Base-by-base conservation (phyloP, 2,329 filamentous ascomycete species). In the Diaporthe velutina region DNA sequence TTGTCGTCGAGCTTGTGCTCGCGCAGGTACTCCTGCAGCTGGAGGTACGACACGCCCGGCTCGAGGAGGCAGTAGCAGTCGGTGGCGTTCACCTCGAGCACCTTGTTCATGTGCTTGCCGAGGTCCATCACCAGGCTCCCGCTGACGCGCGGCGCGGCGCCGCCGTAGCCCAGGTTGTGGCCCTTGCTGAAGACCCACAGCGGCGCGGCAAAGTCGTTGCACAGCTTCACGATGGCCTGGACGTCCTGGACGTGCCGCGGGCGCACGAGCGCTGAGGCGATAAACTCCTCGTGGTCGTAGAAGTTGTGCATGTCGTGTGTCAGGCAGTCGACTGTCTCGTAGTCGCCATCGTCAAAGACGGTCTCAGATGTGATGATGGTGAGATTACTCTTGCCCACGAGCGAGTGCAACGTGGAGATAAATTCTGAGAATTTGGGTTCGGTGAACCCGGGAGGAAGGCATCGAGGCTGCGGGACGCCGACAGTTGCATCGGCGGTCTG, bases 31-130 rank as follows among this genome's bases (percentile, higher is more conserved):
- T 89, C 83, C 75, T 90, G 84, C 10, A 91, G 81, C 38, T 84
- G 84, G 72, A 86, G 85, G 77, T 86, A 90, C 0, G 88, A 87
- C 0, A 91, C 89, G 1, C 89, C 89, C 0, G 89, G 89, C 78
- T 91, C 89, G 6, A 91, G 84, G 0, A 91, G 80, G 55, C 84
- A 87, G 72, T 84, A 88, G 28, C 86, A 87, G 55, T 84, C 85
- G 22, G 88, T 85, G 0, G 83, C 83, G 77, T 89, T 86, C 19
- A 91, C 84, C 50, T 88, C 83, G 12, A 91, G 78, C 12, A 91
- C 84, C 77, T 83, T 84, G 78, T 88, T 86, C 88, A 91, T 89
- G 54, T 87, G 83, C 52, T 80, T 84, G 4, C 88, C 88, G n/a
- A 90, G 82, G 75, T 90, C 87, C 28, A 90, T 72, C 3, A 85